Percentiles rank a stretch among this genome's conserved stretches.
Conservation (phyloP, 306 rosid species). For the Malus sylvestris region DNA sequence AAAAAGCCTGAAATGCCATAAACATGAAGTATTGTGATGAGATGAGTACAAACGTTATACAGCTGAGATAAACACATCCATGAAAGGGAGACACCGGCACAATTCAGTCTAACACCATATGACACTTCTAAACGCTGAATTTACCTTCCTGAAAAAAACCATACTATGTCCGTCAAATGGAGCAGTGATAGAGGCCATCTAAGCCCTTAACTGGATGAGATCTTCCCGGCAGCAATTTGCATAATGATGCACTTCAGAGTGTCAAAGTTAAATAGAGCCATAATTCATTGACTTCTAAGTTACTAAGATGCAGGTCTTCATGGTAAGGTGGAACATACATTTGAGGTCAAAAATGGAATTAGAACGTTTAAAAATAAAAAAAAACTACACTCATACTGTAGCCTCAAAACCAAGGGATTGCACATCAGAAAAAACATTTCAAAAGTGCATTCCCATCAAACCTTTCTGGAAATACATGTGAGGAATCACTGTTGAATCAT, state of each 20-base stretch:
- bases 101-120: conserved; percentile 89
- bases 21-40: conserved; percentile 29
- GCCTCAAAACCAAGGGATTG: conserved; percentile 52
- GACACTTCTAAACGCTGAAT: conserved; percentile 97
- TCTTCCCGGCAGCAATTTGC: conserved; percentile 99
- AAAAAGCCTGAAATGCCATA: conserved; percentile 73
- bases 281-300: conserved; percentile 49
- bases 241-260: conserved; percentile 86
- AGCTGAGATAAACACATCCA: conserved; percentile 47
- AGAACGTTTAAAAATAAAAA: conserved; percentile 14
- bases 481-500: conserved; percentile 74
- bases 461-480: conserved; percentile 68
- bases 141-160: conserved; percentile 97
- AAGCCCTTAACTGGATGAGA: conserved; percentile 94
- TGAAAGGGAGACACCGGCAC: conserved; percentile 58
- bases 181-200: conserved; percentile 99
- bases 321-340: conserved; percentile 24
- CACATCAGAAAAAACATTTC: conserved; percentile 50
- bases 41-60: conserved; percentile 25
- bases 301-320: conserved; percentile 40
- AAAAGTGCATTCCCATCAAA: conserved; percentile 69
- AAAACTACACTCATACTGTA: conserved; percentile 30
- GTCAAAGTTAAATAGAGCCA: conserved; percentile 73
- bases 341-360: conserved; percentile 12
- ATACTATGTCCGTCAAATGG: conserved; percentile 90